phyloP scores from a whole-genome alignment of 2,329 filamentous ascomycete species.

The Arthrobotrys sphaeroides region DNA sequence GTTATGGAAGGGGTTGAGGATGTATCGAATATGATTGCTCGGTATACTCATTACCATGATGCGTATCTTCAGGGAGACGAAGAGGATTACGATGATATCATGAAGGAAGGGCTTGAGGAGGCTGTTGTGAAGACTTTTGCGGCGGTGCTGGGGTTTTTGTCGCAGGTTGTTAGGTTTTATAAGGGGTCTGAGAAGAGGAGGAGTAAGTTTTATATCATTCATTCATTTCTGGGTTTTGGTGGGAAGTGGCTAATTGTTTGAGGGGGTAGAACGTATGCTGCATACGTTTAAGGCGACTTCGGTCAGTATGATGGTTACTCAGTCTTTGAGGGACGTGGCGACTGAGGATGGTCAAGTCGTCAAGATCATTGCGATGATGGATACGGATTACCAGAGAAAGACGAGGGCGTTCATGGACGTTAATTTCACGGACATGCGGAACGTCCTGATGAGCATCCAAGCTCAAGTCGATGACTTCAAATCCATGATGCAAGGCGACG shows the following conservation, averaged over 20 bases:
- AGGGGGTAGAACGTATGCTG: conserved; percentile 14
- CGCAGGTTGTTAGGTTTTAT: conserved; percentile 34
- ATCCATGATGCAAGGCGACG: conserved; percentile 31
- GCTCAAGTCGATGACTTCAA: conserved; percentile 33
- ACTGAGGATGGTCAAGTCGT: conserved; percentile 14
- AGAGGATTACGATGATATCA: conserved; percentile 28
- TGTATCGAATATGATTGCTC: conserved; percentile 35
- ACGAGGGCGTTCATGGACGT: conserved; percentile 35
- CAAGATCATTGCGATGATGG: conserved; percentile 35
- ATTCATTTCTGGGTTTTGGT: neutral
- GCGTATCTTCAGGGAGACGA: conserved; percentile 22
- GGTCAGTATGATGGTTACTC: conserved; percentile 22
- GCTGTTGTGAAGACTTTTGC: conserved; percentile 24
- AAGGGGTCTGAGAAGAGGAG: conserved; percentile 24
- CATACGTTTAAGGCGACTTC: conserved; percentile 31
- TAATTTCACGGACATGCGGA: conserved; percentile 33
- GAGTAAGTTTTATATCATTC: conserved; percentile 3
- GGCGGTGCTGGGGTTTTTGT: conserved; percentile 26
- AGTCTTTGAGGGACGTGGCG: conserved; percentile 13
- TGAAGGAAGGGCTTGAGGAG: conserved; percentile 34
- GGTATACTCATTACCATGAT: conserved; percentile 34
- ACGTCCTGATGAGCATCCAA: conserved; percentile 35
- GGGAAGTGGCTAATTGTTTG: neutral
- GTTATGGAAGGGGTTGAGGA: conserved; percentile 35
- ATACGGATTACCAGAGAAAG: conserved; percentile 33